Evolutionary conservation across 331 rosid genomes (phyloP).

Genomic region (Phaseolus coccineus): DNA sequence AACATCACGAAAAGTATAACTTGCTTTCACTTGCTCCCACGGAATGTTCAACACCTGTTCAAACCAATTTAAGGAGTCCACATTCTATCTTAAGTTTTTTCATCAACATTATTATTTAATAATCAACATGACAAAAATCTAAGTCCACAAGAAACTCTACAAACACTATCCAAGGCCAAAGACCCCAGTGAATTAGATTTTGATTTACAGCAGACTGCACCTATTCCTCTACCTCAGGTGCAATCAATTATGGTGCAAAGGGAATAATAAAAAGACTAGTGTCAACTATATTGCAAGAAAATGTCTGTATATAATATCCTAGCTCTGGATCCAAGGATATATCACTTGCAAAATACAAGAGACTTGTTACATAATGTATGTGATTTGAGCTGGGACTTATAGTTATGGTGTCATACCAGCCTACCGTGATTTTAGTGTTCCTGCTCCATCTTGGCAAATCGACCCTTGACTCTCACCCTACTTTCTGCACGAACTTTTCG

Average conservation of each 20-base stretch:
- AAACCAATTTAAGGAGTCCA: constrained; percentile 20
- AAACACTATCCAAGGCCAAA: constrained; percentile 16
- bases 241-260: constrained; percentile 19
- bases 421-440: constrained; percentile 58
- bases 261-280: not conserved
- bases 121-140: not conserved
- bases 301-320: constrained; percentile 6
- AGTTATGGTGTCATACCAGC: constrained; percentile 32
- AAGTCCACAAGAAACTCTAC: not conserved
- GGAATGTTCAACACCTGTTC: constrained; percentile 14
- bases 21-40: constrained; percentile 13
- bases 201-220: constrained; percentile 13
- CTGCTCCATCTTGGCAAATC: constrained; percentile 74
- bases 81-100: not conserved
- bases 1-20: not conserved
- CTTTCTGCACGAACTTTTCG: constrained; percentile 86
- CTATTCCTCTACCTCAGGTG: constrained; percentile 20
- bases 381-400: constrained; percentile 6
- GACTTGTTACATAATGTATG: constrained; percentile 14
- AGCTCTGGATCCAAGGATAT: constrained; percentile 37
- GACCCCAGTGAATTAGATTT: constrained; percentile 9
- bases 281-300: constrained; percentile 21
- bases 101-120: not conserved
- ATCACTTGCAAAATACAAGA: constrained; percentile 29
- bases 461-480: constrained; percentile 82